Conservation (phyloP, 2,329 filamentous ascomycete species). For the Penicillium sp. region DNA sequence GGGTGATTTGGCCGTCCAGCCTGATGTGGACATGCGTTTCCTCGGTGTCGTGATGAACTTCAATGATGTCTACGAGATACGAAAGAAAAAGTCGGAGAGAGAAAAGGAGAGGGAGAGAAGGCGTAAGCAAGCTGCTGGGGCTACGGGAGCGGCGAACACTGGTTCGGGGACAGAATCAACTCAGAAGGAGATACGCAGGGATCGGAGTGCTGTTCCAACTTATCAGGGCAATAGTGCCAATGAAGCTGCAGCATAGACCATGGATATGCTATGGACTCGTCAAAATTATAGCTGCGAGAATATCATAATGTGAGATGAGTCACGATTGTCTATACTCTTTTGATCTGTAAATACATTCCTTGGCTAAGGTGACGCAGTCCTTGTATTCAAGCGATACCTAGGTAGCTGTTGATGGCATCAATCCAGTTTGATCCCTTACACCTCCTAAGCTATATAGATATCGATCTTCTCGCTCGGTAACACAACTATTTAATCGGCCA, state of each 20-base stretch:
- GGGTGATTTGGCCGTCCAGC: slow-evolving; percentile 86
- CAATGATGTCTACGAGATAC: slow-evolving; percentile 86
- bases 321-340: not conserved
- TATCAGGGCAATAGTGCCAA: slow-evolving; percentile 4
- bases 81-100: slow-evolving; percentile 49
- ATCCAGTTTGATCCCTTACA: no score
- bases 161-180: slow-evolving; percentile 17
- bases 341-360: not conserved
- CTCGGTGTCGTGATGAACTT: slow-evolving; percentile 98
- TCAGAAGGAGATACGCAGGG: slow-evolving; percentile 23
- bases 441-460: no score
- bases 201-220: slow-evolving; percentile 19
- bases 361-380: no score
- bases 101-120: slow-evolving; percentile 26
- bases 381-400: no score
- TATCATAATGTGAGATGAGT: slow-evolving; percentile 17
- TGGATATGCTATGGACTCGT: not conserved
- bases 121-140: slow-evolving; percentile 24
- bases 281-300: not conserved
- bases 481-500: no score
- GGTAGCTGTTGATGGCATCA: no score
- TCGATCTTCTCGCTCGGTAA: no score
- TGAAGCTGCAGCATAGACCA: slow-evolving; percentile 3
- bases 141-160: slow-evolving; percentile 8
- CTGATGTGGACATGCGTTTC: slow-evolving; percentile 92